Evolutionary conservation across 371 early-diverging fungal genomes (phyloP).

Genomic region (Zychaea mexicana): DNA sequence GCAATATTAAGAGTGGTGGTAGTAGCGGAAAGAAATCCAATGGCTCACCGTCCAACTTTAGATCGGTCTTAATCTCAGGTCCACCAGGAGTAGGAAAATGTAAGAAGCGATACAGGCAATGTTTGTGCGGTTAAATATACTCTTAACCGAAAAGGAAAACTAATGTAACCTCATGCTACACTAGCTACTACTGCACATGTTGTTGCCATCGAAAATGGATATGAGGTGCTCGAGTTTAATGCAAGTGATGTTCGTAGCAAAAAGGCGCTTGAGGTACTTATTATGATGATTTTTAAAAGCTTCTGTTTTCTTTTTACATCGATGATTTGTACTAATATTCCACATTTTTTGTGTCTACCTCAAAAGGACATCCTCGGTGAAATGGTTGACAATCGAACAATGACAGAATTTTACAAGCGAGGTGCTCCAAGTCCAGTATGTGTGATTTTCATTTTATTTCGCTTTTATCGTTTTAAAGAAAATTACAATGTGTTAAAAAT

Average conservation of each 20-base stretch:
- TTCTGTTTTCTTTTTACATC: not conserved
- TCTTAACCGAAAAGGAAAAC: no score
- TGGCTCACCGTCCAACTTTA: no score
- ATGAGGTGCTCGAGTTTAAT: slow-evolving; percentile 96
- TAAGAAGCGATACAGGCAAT: no score
- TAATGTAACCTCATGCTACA: no score
- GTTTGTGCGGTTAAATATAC: no score
- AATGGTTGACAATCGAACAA: slow-evolving; percentile 67
- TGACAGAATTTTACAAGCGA: slow-evolving; percentile 67
- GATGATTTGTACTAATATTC: not conserved
- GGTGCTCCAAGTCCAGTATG: not conserved
- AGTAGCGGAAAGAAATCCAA: no score
- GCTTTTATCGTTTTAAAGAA: not conserved
- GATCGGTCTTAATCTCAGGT: no score
- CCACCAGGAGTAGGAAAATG: no score
- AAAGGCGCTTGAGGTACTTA: slow-evolving; percentile 27
- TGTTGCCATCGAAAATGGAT: slow-evolving; percentile 81
- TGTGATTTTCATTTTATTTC: not conserved
- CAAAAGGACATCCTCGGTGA: slow-evolving; percentile 30
- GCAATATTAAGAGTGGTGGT: no score
- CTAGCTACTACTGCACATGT: slow-evolving; percentile 96
- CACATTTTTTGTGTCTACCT: not conserved
- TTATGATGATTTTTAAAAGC: not conserved
- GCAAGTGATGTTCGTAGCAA: slow-evolving; percentile 99
- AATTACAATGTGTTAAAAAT: not conserved